Conservation (phyloP, 75 land plant species). For the Sequoia sempervirens region DNA sequence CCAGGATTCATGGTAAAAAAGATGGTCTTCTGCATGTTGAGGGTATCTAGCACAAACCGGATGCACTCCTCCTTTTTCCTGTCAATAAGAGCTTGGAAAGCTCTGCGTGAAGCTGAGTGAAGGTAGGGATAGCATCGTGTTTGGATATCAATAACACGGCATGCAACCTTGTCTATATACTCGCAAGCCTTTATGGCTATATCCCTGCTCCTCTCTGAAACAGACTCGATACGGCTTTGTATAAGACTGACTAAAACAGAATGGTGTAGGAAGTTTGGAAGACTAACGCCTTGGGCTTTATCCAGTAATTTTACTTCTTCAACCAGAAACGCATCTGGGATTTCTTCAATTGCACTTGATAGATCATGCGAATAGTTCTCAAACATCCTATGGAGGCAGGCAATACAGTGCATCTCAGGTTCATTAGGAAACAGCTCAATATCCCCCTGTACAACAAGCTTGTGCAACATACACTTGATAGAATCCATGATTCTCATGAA, state of each 20-base stretch:
- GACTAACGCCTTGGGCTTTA: constrained; percentile 10
- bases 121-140: constrained; percentile 8
- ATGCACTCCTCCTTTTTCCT: not conserved
- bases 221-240: not conserved
- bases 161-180: constrained; percentile 7
- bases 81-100: not conserved
- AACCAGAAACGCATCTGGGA: not conserved
- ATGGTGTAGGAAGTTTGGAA: constrained; percentile 20
- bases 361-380: not conserved
- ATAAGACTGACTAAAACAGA: constrained; percentile 11
- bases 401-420: constrained; percentile 23
- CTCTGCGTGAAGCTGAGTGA: not conserved
- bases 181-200: not conserved
- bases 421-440: constrained; percentile 41
- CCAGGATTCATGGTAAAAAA: not conserved
- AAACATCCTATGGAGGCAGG: constrained; percentile 9
- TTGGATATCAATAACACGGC: not conserved
- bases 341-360: not conserved
- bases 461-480: not conserved
- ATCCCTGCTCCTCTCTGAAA: not conserved
- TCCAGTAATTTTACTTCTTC: constrained; percentile 9
- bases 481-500: constrained; percentile 12
- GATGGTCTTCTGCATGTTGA: not conserved
- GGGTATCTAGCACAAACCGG: not conserved
- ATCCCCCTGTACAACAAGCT: constrained; percentile 38